Evolutionary conservation across 2,329 filamentous ascomycete species (phyloP).

Genomic region (Aureobasidium sp.): DNA sequence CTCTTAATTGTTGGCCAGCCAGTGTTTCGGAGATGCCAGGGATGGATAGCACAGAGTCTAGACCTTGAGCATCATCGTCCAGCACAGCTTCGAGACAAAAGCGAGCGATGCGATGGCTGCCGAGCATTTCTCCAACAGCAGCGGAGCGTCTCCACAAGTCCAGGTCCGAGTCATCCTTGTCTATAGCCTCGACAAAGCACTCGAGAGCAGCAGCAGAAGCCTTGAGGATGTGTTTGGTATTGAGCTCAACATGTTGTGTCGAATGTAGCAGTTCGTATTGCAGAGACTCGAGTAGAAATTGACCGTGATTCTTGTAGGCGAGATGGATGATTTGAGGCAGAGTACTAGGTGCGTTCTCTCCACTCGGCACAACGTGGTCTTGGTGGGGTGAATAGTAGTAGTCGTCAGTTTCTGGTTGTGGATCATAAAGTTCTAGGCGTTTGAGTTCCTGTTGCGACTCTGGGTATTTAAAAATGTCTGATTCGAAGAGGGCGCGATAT

Average conservation of each 20-base stretch:
- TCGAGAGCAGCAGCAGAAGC: conserved; percentile 37
- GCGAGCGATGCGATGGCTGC: conserved; percentile 50
- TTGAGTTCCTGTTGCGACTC: conserved; percentile 81
- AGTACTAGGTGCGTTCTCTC: conserved; percentile 69
- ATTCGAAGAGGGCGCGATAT: conserved; percentile 77
- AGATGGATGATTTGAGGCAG: conserved; percentile 85
- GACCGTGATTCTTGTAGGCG: conserved; percentile 90
- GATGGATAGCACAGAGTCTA: conserved; percentile 46
- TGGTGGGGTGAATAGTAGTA: conserved; percentile 17
- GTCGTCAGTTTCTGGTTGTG: conserved; percentile 33
- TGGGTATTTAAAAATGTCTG: conserved; percentile 88
- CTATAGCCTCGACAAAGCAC: conserved; percentile 53
- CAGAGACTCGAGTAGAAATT: conserved; percentile 75
- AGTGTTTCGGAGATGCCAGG: conserved; percentile 50
- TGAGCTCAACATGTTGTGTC: background rate
- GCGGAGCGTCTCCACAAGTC: conserved; percentile 56
- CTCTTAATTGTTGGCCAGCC: conserved; percentile 42
- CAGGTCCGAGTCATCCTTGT: conserved; percentile 56
- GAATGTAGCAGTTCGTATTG: conserved; percentile 36
- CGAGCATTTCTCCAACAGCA: conserved; percentile 47
- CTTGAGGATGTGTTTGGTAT: conserved; percentile 21
- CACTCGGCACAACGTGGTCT: conserved; percentile 23
- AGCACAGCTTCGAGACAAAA: conserved; percentile 57
- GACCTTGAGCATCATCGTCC: conserved; percentile 50
- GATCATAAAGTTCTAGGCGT: conserved; percentile 50